These are phyloP conservation scores for Ogataea minuta DNA, from an alignment of 805 yeast genomes.

Conservation along the genomic window DNA sequence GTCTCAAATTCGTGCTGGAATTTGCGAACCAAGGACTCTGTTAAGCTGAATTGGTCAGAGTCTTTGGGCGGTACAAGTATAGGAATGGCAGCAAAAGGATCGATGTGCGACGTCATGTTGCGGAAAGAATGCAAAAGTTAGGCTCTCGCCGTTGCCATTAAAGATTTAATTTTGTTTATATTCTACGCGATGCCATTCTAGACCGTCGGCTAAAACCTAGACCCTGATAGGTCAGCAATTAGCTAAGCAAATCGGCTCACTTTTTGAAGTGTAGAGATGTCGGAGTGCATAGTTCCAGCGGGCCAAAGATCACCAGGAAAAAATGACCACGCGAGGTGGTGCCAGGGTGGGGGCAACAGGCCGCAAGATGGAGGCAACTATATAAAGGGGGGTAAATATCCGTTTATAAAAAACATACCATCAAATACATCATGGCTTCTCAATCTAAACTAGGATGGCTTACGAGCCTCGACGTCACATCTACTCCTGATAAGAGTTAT, in stretches of 20 bases:
- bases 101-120: slow-evolving; percentile 1
- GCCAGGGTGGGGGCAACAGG: slow-evolving; percentile 9
- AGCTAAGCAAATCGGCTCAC: too few species aligned
- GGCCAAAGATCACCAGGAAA: slow-evolving; percentile 7
- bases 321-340: slow-evolving; percentile 11
- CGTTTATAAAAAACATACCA: slow-evolving; percentile 2
- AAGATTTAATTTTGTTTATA: background rate
- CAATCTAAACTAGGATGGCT: slow-evolving; percentile 73
- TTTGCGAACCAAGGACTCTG: slow-evolving; percentile 19
- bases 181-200: too few species aligned
- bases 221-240: too few species aligned
- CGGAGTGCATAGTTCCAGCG: slow-evolving; percentile 15
- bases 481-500: slow-evolving; percentile 71
- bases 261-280: slow-evolving; percentile 4
- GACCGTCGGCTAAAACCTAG: too few species aligned
- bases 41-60: slow-evolving; percentile 17
- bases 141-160: background rate
- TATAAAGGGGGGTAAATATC: slow-evolving; percentile 8
- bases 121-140: too few species aligned
- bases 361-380: slow-evolving; percentile 5
- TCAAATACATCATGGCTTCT: slow-evolving; percentile 17
- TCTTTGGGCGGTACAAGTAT: background rate
- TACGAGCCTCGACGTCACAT: slow-evolving; percentile 67
- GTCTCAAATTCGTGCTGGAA: slow-evolving; percentile 19
- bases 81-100: background rate